These are phyloP conservation scores for Sordariomycetes sp. DNA, from an alignment of 2,329 filamentous ascomycete species.

Conservation along the genomic window DNA sequence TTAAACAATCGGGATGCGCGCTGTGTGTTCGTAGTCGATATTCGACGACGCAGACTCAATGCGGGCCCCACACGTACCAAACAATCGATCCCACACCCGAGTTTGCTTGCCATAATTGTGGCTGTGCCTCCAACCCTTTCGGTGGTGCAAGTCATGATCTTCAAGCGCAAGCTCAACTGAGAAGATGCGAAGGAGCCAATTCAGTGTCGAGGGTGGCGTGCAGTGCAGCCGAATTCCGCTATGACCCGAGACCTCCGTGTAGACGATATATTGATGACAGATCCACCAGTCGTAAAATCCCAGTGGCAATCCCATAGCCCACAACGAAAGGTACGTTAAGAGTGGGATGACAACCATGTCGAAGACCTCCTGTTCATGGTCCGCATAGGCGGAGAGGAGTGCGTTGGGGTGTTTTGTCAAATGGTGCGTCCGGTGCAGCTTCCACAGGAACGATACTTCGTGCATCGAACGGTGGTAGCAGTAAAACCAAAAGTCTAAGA, in stretches of 20 bases:
- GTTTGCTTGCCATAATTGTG: constrained; percentile 28
- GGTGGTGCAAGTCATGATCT: constrained; percentile 30
- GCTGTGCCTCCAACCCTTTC: constrained; percentile 25
- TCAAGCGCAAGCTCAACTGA: constrained; percentile 27
- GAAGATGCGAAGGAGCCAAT: constrained; percentile 20
- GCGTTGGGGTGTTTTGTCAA: constrained; percentile 32
- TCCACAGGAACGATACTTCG: constrained; percentile 24
- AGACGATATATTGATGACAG: constrained; percentile 32
- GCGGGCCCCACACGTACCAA: constrained; percentile 21
- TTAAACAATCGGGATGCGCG: constrained; percentile 1
- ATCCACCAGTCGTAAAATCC: constrained; percentile 38
- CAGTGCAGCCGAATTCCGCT: constrained; percentile 25
- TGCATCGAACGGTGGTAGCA: constrained; percentile 32
- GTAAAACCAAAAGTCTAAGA: constrained; percentile 36
- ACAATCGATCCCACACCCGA: constrained; percentile 22
- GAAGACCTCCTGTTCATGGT: constrained; percentile 29
- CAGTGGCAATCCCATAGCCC: constrained; percentile 25
- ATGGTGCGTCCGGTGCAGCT: constrained; percentile 31
- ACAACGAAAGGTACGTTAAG: constrained; percentile 24
- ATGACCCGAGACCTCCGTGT: constrained; percentile 26
- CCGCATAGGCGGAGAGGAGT: constrained; percentile 29
- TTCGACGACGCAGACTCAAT: constrained; percentile 22
- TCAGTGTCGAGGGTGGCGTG: constrained; percentile 22
- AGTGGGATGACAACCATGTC: constrained; percentile 31
- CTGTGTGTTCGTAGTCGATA: constrained; percentile 14